These are phyloP conservation scores for Lathyrus oleraceus DNA, from an alignment of 306 rosid species.

Conservation along the genomic window DNA sequence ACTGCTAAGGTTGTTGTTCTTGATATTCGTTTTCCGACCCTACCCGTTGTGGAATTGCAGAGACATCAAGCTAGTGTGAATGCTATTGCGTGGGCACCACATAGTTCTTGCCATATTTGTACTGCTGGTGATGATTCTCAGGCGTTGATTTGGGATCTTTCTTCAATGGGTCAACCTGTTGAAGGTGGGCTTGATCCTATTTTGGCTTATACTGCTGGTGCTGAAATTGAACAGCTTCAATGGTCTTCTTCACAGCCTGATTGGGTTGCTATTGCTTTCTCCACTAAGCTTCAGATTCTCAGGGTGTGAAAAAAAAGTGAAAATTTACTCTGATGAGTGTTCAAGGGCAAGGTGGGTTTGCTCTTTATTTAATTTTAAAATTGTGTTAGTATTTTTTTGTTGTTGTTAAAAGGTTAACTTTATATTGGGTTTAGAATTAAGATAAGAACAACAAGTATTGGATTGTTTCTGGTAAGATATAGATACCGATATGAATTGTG, in stretches of 20 bases:
- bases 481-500: not conserved
- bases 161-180: constrained; percentile 93
- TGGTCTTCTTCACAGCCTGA: constrained; percentile 99
- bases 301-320: constrained; percentile 59
- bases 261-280: constrained; percentile 98
- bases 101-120: constrained; percentile 92
- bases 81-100: constrained; percentile 98
- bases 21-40: constrained; percentile 93
- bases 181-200: constrained; percentile 97
- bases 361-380: not conserved
- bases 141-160: constrained; percentile 95
- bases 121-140: constrained; percentile 98
- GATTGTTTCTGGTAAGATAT: not conserved
- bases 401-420: constrained; percentile 19
- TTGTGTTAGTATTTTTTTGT: not conserved
- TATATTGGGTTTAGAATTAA: constrained; percentile 7
- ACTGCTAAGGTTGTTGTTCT: constrained; percentile 95
- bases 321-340: not conserved
- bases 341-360: not conserved
- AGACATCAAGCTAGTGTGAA: constrained; percentile 92
- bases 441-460: not conserved
- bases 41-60: constrained; percentile 94
- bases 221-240: constrained; percentile 98
- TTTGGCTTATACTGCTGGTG: constrained; percentile 94
- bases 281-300: constrained; percentile 93